These are phyloP conservation scores for Lathyrus tuberosus DNA, from an alignment of 306 rosid species.

Conservation along the genomic window DNA sequence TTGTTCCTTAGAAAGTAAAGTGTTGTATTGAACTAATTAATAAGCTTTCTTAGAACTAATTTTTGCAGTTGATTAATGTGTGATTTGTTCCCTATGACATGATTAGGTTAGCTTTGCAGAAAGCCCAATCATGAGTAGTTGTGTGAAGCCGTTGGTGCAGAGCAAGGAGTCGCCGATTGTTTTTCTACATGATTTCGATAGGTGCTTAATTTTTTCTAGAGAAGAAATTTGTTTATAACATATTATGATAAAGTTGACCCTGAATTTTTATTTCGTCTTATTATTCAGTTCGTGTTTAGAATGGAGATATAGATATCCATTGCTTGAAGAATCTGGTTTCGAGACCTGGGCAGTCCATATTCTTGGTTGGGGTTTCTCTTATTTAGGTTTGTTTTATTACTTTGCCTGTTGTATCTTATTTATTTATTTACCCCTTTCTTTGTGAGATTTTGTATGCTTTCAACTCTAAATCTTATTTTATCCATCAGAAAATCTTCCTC, in stretches of 20 bases:
- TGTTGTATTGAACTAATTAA: conserved; percentile 9
- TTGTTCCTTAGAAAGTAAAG: not conserved
- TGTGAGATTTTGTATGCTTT: conserved; percentile 2
- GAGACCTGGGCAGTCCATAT: too few relatives aligned
- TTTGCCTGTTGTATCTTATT: conserved; percentile 26
- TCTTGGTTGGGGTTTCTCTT: conserved; percentile 99
- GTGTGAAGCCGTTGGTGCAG: conserved; percentile 72
- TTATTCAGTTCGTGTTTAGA: too few relatives aligned
- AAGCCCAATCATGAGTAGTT: conserved; percentile 75
- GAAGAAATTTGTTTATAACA: conserved; percentile 11
- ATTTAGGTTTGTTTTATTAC: conserved; percentile 66
- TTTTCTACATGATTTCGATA: conserved; percentile 93
- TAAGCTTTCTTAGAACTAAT: too few relatives aligned
- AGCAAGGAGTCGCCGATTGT: conserved; percentile 69
- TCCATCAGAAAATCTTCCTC: conserved; percentile 69
- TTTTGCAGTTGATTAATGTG: conserved; percentile 19
- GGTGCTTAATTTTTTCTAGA: conserved; percentile 51
- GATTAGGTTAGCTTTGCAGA: conserved; percentile 67
- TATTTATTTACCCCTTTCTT: conserved; percentile 5
- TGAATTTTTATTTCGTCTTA: conserved; percentile 47
- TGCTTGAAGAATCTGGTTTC: too few relatives aligned
- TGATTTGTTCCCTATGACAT: conserved; percentile 21
- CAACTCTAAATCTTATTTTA: conserved; percentile 15
- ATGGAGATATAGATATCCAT: too few relatives aligned
- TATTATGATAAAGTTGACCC: conserved; percentile 34